Evolutionary conservation across 371 early-diverging fungal species (phyloP).

Genomic region (Syncephalis fuscata): DNA sequence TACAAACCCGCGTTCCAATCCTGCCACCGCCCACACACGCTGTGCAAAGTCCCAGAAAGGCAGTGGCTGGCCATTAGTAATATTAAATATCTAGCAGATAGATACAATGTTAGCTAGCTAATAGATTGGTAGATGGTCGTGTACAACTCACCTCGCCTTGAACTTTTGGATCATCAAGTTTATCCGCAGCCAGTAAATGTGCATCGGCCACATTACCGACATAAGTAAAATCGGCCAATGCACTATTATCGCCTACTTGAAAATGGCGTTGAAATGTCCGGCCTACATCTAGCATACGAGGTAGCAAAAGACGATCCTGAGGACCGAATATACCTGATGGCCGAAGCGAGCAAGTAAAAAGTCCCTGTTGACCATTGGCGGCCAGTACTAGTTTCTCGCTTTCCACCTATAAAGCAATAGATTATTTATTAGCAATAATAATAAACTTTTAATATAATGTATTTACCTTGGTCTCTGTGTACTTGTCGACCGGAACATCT

Average conservation of each 20-base stretch:
- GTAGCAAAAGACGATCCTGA: constrained; percentile 71
- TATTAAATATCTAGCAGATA: constrained; percentile 53
- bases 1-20: constrained; percentile 19
- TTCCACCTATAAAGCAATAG: constrained; percentile 21
- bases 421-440: constrained; percentile 2
- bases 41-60: constrained; percentile 83
- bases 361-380: constrained; percentile 45
- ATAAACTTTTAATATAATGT: too few relatives aligned
- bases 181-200: constrained; percentile 75
- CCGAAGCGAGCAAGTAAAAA: constrained; percentile 64
- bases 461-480: constrained; percentile 76
- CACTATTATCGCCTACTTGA: constrained; percentile 76
- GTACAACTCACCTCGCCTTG: constrained; percentile 19
- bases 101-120: neutral
- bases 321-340: constrained; percentile 92
- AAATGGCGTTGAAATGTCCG: constrained; percentile 51
- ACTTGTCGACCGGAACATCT: constrained; percentile 61
- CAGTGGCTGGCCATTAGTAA: constrained; percentile 87
- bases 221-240: constrained; percentile 82
- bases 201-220: constrained; percentile 87
- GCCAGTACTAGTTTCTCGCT: constrained; percentile 75
- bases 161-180: constrained; percentile 25
- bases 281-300: constrained; percentile 56
- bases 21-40: constrained; percentile 38
- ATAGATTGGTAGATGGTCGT: neutral